Base-by-base conservation (phyloP, 139 green algal genomes). In the Monoraphidium neglectum region DNA sequence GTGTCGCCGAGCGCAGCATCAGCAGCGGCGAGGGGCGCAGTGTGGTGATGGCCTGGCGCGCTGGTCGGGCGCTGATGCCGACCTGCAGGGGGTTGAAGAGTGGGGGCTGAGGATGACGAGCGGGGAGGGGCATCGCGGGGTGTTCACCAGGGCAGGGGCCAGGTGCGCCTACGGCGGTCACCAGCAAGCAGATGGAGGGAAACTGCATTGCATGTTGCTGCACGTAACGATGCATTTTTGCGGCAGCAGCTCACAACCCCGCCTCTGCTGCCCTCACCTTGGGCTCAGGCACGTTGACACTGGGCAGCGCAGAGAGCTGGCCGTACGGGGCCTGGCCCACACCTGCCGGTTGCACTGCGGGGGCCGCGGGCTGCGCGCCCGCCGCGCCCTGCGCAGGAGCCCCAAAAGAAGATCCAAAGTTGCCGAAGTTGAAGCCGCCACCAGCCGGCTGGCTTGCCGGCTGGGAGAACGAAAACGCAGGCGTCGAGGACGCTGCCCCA, bases 31-130 rank as follows among this genome's bases (percentile, higher is more conserved):
- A 81, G 1, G 81, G 79, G 24, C 79, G 78, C 68, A 68, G 70
- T 51, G 70, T 65, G 28, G 62, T 72, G 40, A 70, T 63, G 32
- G 67, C 51, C 28, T 21, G 24, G 24, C 81, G 79, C 0, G 70
- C 43, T 0, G 84, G 82, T 4, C 90, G 81, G 36, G 87, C 77
- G 8, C 77, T 92, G 67, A 97, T 92, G 78, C 92, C 92, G 24
- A 92, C 87, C 57, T 83, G 69, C 74, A 82, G 64, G 78, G 30
- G 35, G 71, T 4, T 38, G 60, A 51, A 10, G 26, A 13, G n/a
- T 43, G 62, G 28, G 5, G 5, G 47, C 12, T 15, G n/a, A 10
- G 23, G 10, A 47, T 37, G 62, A 10, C 26, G 37, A n/a, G n/a
- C n/a, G n/a, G n/a, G n/a, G n/a, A n/a, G n/a, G n/a, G n/a, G n/a